These are phyloP conservation scores for Haplosporangium sp. DNA, from an alignment of 371 early-diverging fungal species.

Conservation along the genomic window DNA sequence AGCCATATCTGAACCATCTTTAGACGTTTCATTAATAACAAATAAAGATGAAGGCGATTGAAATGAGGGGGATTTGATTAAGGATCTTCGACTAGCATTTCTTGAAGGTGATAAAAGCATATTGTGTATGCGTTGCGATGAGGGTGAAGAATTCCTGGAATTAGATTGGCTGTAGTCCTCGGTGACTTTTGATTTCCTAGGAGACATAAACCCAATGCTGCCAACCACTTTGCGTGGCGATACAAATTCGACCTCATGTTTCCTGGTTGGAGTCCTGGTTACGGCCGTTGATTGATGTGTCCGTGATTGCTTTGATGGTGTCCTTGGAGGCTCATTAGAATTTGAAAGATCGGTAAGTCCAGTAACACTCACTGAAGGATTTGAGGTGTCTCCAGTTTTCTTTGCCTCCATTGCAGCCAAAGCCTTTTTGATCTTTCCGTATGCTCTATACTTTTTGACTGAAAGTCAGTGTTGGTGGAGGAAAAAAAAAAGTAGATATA, in stretches of 20 bases:
- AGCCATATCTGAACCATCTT: neutral
- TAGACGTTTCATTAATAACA: constrained; percentile 12
- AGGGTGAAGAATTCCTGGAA: constrained; percentile 11
- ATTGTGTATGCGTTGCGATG: constrained; percentile 7
- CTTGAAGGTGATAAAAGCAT: constrained; percentile 26
- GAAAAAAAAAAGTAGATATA: neutral
- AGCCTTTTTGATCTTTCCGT: constrained; percentile 44
- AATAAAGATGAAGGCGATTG: constrained; percentile 25
- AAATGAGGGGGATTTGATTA: constrained; percentile 6
- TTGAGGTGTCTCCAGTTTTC: neutral
- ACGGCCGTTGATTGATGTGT: constrained; percentile 5
- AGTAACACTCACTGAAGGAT: neutral
- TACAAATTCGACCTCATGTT: constrained; percentile 40
- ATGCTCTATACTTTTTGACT: constrained; percentile 43
- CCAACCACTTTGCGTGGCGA: constrained; percentile 33
- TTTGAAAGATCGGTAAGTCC: neutral
- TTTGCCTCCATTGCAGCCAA: constrained; percentile 22
- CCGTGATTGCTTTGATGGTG: constrained; percentile 29
- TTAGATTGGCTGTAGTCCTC: constrained; percentile 16
- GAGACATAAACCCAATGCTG: constrained; percentile 42
- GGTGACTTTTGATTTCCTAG: constrained; percentile 10
- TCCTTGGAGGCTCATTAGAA: constrained; percentile 2
- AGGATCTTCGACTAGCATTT: constrained; percentile 2
- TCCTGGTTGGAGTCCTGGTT: constrained; percentile 29
- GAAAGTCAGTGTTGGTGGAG: neutral